Evolutionary conservation across 805 yeast species (phyloP).

Genomic region (Vanderwaltozyma tropicalis): DNA sequence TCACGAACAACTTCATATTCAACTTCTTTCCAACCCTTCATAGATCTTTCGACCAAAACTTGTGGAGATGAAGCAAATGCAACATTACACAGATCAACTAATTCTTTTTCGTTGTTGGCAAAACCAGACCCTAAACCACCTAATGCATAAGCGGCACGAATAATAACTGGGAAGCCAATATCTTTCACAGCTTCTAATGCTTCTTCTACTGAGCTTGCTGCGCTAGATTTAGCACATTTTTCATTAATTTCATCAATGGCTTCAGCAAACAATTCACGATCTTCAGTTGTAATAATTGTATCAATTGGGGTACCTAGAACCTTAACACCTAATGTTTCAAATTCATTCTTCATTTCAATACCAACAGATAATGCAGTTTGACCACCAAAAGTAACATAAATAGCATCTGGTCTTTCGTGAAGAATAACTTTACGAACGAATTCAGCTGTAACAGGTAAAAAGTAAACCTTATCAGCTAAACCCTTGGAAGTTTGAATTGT

Average conservation of each 20-base stretch:
- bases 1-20: slow-evolving; percentile 99
- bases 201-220: slow-evolving; percentile 72
- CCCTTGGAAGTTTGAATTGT: slow-evolving; percentile 98
- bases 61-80: slow-evolving; percentile 96
- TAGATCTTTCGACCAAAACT: slow-evolving; percentile 86
- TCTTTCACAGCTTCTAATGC: slow-evolving; percentile 75
- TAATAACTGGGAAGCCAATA: slow-evolving; percentile 91
- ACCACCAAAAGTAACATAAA: slow-evolving; percentile 96
- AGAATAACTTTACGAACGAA: slow-evolving; percentile 91
- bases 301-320: slow-evolving; percentile 96
- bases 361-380: slow-evolving; percentile 97
- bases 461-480: slow-evolving; percentile 94
- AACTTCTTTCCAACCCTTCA: slow-evolving; percentile 99
- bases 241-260: slow-evolving; percentile 93
- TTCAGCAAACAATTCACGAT: slow-evolving; percentile 88
- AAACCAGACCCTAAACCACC: slow-evolving; percentile 99
- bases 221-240: slow-evolving; percentile 88
- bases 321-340: slow-evolving; percentile 75
- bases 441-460: slow-evolving; percentile 94
- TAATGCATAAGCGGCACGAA: slow-evolving; percentile 92
- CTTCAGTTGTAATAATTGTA: slow-evolving; percentile 94
- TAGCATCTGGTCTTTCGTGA: slow-evolving; percentile 94
- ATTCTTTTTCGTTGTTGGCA: slow-evolving; percentile 78
- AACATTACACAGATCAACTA: slow-evolving; percentile 72
- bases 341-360: slow-evolving; percentile 90